These are phyloP conservation scores for Leishmania guyanensis DNA, from an alignment of 208 protist species.

Conservation along the genomic window DNA sequence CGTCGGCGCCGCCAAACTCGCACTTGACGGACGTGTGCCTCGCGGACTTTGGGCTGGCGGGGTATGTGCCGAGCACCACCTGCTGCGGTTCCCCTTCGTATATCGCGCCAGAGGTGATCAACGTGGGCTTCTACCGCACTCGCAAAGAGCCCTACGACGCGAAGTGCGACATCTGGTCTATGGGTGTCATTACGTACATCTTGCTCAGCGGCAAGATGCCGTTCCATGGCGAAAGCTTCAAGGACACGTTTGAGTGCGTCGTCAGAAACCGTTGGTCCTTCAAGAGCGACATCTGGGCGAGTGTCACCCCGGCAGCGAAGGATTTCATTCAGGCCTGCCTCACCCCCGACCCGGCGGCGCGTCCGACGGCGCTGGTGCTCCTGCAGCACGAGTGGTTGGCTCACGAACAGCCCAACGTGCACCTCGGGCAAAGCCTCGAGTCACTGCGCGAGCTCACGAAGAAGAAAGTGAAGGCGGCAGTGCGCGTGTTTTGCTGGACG, in stretches of 20 bases:
- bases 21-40: slow-evolving; percentile 92
- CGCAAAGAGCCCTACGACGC: slow-evolving; percentile 58
- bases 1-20: slow-evolving; percentile 27
- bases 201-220: slow-evolving; percentile 79
- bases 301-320: slow-evolving; percentile 47
- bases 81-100: slow-evolving; percentile 85
- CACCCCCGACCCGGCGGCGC: slow-evolving; percentile 59
- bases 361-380: slow-evolving; percentile 67
- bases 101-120: slow-evolving; percentile 86
- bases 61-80: slow-evolving; percentile 53
- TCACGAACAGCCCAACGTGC: slow-evolving; percentile 45
- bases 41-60: slow-evolving; percentile 98
- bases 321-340: slow-evolving; percentile 73
- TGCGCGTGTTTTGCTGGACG: slow-evolving; percentile 72
- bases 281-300: slow-evolving; percentile 49
- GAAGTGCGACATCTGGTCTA: slow-evolving; percentile 88
- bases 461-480: slow-evolving; percentile 62
- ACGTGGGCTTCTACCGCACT: slow-evolving; percentile 59
- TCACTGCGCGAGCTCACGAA: slow-evolving; percentile 61
- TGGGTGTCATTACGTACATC: slow-evolving; percentile 86
- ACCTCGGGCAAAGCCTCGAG: slow-evolving; percentile 57
- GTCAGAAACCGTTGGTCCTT: slow-evolving; percentile 67
- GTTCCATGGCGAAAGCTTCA: slow-evolving; percentile 63
- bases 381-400: slow-evolving; percentile 70
- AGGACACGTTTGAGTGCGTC: slow-evolving; percentile 70